Base-by-base conservation (phyloP, 257 asterid genomes). In the Ophiorrhiza pumila region DNA sequence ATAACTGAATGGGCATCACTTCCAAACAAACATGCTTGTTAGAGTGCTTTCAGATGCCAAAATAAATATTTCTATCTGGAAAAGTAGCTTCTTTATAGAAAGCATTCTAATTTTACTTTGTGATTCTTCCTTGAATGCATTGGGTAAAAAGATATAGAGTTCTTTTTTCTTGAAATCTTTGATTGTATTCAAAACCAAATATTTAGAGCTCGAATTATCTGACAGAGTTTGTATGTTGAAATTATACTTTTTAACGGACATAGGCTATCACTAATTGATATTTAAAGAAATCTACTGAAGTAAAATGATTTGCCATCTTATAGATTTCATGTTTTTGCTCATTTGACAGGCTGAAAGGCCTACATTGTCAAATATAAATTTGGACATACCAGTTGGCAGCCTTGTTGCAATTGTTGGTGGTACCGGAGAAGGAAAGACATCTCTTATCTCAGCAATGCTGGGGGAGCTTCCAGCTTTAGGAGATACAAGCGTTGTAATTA, bases 401-500 rank as follows among this genome's bases (percentile, higher is more conserved):
- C 85, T 92, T 53, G 81, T 87, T 63, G 98, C 98, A 60, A 78
- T 92, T 65, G 96, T 92, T 74, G 98, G 98, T 72, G 89, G 98
- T 67, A 92, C 98, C 41, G 98, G 97, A 82, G 98, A 92, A 85
- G 98, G 98, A 77, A 92, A 92, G 81, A 90, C 98, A 32, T 92
- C 98, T 17, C 82, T 92, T 59, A 74, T 90, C 47, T 90, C 98
- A 39, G 98, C 95, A 74, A 87, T 92, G 90, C 93, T 92, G 52
- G 90, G 93, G 76, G 98, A 92, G 83, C 87, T 92, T 76, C 97
- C 98, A 57, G 83, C 97, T 39, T 23, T 86, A 35, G 88, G 93
- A 78, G 88, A 87, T 80, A 79, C 91, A 37, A 81, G 83, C 72
- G 95, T 90, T 74, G 68, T 76, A 59, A 82, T 87, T 75, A 82